Evolutionary conservation across 176 grass and related monocot species (phyloP), one percentile per base, ranked within the genome.

Genomic region (Triticum monococcum): DNA sequence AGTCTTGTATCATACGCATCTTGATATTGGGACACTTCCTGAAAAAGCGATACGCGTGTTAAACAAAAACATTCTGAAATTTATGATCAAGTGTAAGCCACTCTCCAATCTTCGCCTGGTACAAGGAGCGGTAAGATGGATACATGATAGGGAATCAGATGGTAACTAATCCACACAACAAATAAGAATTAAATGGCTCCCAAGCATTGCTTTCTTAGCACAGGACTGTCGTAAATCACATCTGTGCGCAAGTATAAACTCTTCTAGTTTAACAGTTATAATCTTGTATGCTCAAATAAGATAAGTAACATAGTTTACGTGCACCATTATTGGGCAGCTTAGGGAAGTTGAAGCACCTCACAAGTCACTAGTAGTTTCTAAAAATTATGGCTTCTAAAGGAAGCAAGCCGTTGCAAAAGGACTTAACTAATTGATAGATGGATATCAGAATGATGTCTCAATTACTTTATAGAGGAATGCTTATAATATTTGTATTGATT

Each of bases 11-110:
- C 84, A 63, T 92, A 92, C 31, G 13, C 77, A 68, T 87, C 84
- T 86, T 83, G 85, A 88, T 91, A 78, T 40, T 88, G 89, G 64
- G 85, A 87, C 68, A 88, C 89, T 46, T 93, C 92, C 96, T 98
- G 81, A 40, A 86, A 92, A 79, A 16, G 14, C 46, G 24, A 80
- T 30, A 75, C 22, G 48, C 25, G 25, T 13, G 24, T 83, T 37
- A 65, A 67, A 76, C 72, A 50, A 38, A 12, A 81, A 11, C n/a
- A 62, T 30, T 30, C 2, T 50, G n/a, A 64, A 86, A 70, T 7
- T 40, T 46, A 62, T 85, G 24, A 48, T 69, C 24, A 60, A 41
- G 50, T 37, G 16, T 82, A 87, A 64, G 38, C 14, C 20, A 30
- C 13, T 40, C 12, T 65, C 38, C 35, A 48, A 61, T 64, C n/a